Conservation (phyloP, 441 rosid species). For the Syzygium syzygioides region DNA sequence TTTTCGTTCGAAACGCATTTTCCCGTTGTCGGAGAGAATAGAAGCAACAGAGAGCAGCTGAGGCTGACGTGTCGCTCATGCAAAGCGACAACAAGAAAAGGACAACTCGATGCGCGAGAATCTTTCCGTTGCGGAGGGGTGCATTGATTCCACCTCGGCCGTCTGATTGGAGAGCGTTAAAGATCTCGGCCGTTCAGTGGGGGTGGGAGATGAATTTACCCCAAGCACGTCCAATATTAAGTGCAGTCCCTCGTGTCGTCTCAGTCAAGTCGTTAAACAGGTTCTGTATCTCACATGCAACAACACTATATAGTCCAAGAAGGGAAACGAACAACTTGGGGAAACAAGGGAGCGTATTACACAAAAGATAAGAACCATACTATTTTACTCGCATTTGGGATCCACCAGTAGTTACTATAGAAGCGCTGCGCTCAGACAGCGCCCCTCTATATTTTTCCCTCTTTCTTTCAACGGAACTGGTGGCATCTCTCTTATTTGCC, state of each 20-base stretch:
- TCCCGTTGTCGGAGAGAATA: background rate
- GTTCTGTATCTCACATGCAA: background rate
- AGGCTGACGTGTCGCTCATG: background rate
- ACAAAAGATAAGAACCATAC: background rate
- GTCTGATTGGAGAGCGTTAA: background rate
- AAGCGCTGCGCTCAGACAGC: background rate
- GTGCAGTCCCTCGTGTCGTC: no score
- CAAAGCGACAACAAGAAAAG: background rate
- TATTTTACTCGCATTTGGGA: background rate
- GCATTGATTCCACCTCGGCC: background rate
- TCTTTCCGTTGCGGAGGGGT: background rate
- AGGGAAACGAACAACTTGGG: background rate
- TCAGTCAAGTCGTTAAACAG: background rate
- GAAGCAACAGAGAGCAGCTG: background rate
- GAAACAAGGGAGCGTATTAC: background rate
- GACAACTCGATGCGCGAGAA: background rate
- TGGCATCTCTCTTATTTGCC: background rate
- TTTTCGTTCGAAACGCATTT: background rate
- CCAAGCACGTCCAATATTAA: no score
- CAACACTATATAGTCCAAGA: background rate
- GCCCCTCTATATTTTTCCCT: background rate
- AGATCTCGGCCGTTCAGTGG: background rate
- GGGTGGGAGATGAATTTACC: no score
- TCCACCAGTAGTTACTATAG: background rate
- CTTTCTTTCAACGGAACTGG: background rate